Evolutionary conservation across 148 eudicot species (phyloP), one percentile per base, ranked within the genome.

Genomic region (Rhododendron griersonianum): DNA sequence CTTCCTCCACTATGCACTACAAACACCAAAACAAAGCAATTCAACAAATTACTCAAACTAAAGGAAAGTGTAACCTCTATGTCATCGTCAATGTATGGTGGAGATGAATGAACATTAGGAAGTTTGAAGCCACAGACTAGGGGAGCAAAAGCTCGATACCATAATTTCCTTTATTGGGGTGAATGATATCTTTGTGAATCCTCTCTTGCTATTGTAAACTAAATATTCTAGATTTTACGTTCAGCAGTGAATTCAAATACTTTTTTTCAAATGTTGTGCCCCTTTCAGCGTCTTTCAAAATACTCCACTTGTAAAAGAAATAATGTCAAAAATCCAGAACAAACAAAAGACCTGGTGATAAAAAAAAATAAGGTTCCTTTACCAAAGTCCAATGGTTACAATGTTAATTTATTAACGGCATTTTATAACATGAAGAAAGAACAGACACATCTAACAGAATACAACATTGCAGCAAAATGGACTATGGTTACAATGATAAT

Each of bases 1-100:
- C 94, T 93, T 97, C 99, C 91, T 97, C 99, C 85, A 97, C 99
- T 86, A 97, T 91, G 85, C 99, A 95, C 99, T 96, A 85, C 81
- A 90, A 86, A 82, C 75, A 87, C 53, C 75, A 86, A 85, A 86
- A 7, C 19, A 63, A 14, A 77, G 84, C 35, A 37, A 47, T 77
- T 48, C 65, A 77, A 30, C 74, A 83, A 84, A 85, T 75, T 81
- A 81, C 19, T 33, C 44, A 81, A 67, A 28, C 19, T 53, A 55
- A 41, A 37, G 37, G n/a, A 45, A 76, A 16, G 45, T 67, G 45
- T 15, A 30, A 37, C 61, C 30, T 18, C 80, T 51, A 45, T 16
- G 33, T 84, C 41, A 51, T 25, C 75, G 67, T 82, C 48, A 16
- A 37, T 33, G 21, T 35, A 35, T 1, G 41, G 7, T 39, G 48